A percentile compares a stretch with the other conserved stretches of the same genome.
These are phyloP conservation scores for Prunus dulcis DNA, from an alignment of 306 rosid genomes.

Conservation along the genomic window DNA sequence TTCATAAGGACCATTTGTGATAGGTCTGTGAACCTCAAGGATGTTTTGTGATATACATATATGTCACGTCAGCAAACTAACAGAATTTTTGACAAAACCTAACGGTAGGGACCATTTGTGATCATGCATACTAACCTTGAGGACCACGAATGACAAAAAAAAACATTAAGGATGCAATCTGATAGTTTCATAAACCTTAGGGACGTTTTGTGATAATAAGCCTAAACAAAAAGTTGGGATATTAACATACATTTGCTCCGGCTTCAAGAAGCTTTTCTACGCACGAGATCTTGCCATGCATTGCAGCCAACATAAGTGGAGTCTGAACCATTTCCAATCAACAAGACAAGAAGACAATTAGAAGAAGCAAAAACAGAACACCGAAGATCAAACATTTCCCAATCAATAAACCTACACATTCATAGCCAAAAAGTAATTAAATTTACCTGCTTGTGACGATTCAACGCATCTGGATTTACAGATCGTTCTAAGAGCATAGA, in stretches of 20 bases:
- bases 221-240: conserved; percentile 3
- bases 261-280: conserved; percentile 71
- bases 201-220: too few species aligned
- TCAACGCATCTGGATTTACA: conserved; percentile 76
- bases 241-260: conserved; percentile 77
- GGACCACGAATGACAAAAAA: too few species aligned
- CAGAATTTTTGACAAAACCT: too few species aligned
- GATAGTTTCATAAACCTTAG: too few species aligned
- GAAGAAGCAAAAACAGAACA: not conserved
- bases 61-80: too few species aligned
- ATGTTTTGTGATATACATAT: too few species aligned
- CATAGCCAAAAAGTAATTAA: not conserved
- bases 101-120: too few species aligned
- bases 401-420: conserved; percentile 3
- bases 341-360: conserved; percentile 14
- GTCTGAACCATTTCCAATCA: conserved; percentile 57
- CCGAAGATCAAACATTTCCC: not conserved
- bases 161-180: too few species aligned
- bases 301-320: conserved; percentile 97
- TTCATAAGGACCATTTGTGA: too few species aligned
- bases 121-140: too few species aligned
- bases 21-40: too few species aligned
- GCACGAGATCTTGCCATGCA: conserved; percentile 87
- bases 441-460: conserved; percentile 89
- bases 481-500: conserved; percentile 71